A percentile compares a stretch with the other conserved stretches of the same genome.
phyloP scores from a whole-genome alignment of 306 rosid species.

The Prunus padus region DNA sequence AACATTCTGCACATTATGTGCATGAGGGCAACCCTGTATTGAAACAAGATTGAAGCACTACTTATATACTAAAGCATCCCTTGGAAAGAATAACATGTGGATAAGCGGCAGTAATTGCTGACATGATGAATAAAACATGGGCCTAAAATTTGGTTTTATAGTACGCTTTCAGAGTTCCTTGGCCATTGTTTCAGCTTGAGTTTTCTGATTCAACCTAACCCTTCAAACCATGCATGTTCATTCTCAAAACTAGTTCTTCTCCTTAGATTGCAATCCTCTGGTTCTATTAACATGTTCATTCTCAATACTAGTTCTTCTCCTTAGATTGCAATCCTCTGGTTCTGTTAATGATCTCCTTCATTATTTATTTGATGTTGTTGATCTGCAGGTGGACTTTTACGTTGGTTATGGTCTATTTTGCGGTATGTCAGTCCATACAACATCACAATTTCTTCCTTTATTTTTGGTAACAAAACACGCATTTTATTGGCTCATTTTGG shows the following conservation, averaged over 20 bases:
- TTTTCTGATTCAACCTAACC: neutral
- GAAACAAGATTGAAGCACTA: neutral
- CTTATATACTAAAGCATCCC: neutral
- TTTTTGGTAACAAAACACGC: neutral
- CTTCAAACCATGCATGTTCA: neutral
- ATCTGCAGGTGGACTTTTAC: constrained; percentile 83
- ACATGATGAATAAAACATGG: neutral
- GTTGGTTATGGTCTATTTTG: constrained; percentile 67
- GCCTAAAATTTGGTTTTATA: neutral
- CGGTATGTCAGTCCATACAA: constrained; percentile 42
- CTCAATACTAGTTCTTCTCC: neutral
- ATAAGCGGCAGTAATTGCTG: neutral
- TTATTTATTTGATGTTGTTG: neutral
- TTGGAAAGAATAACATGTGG: neutral
- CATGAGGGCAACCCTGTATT: neutral
- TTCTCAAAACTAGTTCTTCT: neutral
- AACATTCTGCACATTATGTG: neutral
- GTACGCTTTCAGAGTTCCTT: neutral
- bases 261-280: neutral
- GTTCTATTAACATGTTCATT: too few species aligned
- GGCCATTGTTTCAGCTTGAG: neutral
- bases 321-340: neutral
- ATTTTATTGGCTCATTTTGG: neutral
- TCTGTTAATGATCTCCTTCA: constrained; percentile 7
- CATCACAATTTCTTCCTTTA: neutral